These are phyloP conservation scores for Suhomyces bokatorum DNA, from an alignment of 1,139 yeast genomes.

Conservation along the genomic window DNA sequence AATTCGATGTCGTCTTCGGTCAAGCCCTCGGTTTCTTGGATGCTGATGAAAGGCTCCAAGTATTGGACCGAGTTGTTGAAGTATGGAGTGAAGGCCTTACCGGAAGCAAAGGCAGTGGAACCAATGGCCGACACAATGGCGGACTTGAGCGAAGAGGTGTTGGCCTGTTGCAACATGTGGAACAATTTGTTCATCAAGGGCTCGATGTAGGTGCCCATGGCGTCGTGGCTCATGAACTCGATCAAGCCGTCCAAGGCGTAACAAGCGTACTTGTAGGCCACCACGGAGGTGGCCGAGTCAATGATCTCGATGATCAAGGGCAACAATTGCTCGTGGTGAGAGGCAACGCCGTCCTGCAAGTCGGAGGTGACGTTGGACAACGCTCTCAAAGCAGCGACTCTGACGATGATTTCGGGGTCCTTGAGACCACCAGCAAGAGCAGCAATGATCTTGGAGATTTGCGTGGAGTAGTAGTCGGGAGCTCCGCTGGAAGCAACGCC, in stretches of 20 bases:
- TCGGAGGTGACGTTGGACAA: conserved; percentile 78
- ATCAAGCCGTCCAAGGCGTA: conserved; percentile 87
- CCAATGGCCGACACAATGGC: conserved; percentile 96
- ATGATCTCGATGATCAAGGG: conserved; percentile 87
- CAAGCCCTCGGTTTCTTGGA: conserved; percentile 70
- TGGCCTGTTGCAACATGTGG: conserved; percentile 71
- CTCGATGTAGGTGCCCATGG: conserved; percentile 76
- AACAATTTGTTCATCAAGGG: conserved; percentile 89
- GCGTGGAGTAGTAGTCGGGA: conserved; percentile 84
- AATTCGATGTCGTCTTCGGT: conserved; percentile 79
- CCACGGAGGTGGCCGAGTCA: conserved; percentile 80
- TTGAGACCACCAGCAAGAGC: conserved; percentile 74
- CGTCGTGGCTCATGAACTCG: conserved; percentile 88
- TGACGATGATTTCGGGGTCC: conserved; percentile 74
- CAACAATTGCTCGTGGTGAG: conserved; percentile 75
- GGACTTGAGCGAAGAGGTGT: conserved; percentile 69
- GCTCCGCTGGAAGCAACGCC: conserved; percentile 91
- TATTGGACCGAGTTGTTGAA: conserved; percentile 77
- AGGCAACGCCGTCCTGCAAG: conserved; percentile 81
- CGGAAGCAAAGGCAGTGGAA: conserved; percentile 94
- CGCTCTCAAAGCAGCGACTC: conserved; percentile 84
- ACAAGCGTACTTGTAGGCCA: conserved; percentile 89
- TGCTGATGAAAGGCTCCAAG: conserved; percentile 74
- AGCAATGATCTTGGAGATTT: conserved; percentile 71
- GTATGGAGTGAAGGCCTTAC: conserved; percentile 82